Base-by-base conservation (phyloP, 2,329 filamentous ascomycete species). In the Didymella exigua region DNA sequence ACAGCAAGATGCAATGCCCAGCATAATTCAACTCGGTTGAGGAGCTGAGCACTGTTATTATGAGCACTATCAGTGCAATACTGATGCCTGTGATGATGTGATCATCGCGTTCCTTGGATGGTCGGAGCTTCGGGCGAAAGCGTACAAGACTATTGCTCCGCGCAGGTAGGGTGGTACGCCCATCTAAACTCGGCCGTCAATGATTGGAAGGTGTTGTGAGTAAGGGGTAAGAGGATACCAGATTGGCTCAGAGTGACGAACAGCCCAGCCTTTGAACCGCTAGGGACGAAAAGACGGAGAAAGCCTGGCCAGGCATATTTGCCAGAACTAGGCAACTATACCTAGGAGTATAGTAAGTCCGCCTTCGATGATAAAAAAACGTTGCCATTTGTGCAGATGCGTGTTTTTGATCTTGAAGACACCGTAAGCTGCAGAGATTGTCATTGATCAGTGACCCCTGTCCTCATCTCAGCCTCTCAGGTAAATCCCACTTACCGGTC, bases 371-470 rank as follows among this genome's bases (percentile, higher is more conserved):
- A 79, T 74, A 50, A 79, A 78, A 2, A 79, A 59, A 54, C 81
- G 81, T 23, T 78, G 76, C 76, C 76, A 79, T 9, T 78, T 77
- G 3, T 79, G 76, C 11, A 85, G 68, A 4, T 8, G 9, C 54
- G 74, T 76, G 9, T 71, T 72, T 30, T 72, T 59, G 45, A 83
- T 77, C 60, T 81, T 82, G 74, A 83, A 65, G 52, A 82, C 71
- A 0, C 76, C 77, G 30, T 70, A 77, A 53, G 53, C 71, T 67
- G 34, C 13, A 13, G 13, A 8, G 2, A 9, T 9, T 23, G 26
- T 64, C 29, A 64, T 44, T 19, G 2, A 46, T 41, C 6, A 21
- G 2, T 36, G 33, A 36, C 18, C 33, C 33, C 33, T 36, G 33
- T 36, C 33, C 4, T 36, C 6, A 19, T 38, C 5, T 24, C 26